Evolutionary conservation across 768 basidiomycete genomes (phyloP).

Genomic region (Pulveroboletus sp.): DNA sequence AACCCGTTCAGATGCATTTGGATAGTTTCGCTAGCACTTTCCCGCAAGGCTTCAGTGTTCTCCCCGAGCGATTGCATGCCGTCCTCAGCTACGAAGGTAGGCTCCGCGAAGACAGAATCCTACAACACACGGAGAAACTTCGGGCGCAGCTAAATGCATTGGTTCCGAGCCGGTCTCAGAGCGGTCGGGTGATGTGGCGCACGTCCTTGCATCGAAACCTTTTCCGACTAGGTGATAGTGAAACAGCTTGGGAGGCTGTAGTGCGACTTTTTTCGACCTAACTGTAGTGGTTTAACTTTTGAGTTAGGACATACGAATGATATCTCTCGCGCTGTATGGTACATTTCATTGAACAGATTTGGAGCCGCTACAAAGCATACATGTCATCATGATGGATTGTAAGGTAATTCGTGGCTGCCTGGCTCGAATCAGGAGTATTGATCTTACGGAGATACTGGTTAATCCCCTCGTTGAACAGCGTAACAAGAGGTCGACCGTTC

Average conservation of each 20-base stretch:
- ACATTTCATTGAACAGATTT: too few relatives aligned
- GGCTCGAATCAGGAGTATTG: too few relatives aligned
- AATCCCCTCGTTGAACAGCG: too few relatives aligned
- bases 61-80: conserved; percentile 1
- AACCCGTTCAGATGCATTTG: conserved; percentile 2
- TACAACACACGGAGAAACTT: background rate
- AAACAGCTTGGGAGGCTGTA: conserved; percentile 12
- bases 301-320: too few relatives aligned
- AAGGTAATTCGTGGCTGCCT: too few relatives aligned
- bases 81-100: conserved; percentile 5
- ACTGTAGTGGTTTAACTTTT: too few relatives aligned
- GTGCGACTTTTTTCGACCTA: conserved; percentile 10
- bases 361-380: too few relatives aligned
- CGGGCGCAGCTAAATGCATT: background rate
- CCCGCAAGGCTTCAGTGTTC: background rate
- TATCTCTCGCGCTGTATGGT: too few relatives aligned
- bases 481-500: too few relatives aligned
- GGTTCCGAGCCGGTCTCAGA: background rate
- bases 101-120: rapidly evolving
- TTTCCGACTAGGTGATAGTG: background rate
- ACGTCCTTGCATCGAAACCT: background rate
- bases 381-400: too few relatives aligned
- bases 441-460: too few relatives aligned
- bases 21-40: conserved; percentile 5
- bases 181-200: background rate